These are phyloP conservation scores for Diospyros lotus DNA, from an alignment of 148 eudicot species.

Conservation along the genomic window DNA sequence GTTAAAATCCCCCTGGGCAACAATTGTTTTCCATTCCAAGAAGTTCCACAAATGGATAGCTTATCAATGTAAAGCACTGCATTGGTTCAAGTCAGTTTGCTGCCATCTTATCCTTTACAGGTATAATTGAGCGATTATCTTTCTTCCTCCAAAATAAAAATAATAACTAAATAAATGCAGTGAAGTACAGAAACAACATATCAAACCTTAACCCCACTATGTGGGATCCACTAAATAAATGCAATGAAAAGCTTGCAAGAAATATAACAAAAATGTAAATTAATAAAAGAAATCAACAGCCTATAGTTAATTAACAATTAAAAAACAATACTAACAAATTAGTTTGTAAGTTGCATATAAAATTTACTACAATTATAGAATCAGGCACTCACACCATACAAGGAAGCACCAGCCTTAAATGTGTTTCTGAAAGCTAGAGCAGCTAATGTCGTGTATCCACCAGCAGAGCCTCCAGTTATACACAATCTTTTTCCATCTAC, in stretches of 20 bases:
- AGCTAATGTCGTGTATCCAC: conserved; percentile 93
- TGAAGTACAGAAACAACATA: too few species aligned
- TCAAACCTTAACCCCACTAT: too few species aligned
- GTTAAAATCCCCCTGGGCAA: too few species aligned
- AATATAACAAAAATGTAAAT: background rate
- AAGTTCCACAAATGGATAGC: background rate
- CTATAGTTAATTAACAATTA: background rate
- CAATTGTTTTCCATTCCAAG: background rate
- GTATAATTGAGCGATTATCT: background rate
- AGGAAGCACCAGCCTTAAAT: conserved; percentile 87
- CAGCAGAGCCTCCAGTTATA: conserved; percentile 92
- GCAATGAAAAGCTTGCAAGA: background rate
- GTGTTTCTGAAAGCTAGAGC: conserved; percentile 86
- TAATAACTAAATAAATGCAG: too few species aligned
- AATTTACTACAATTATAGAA: background rate
- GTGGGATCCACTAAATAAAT: background rate
- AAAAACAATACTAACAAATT: background rate
- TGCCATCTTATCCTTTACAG: background rate
- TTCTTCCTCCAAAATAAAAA: background rate
- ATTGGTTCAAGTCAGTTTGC: background rate
- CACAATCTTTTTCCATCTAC: conserved; percentile 74
- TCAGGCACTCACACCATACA: conserved; percentile 78
- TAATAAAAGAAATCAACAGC: background rate
- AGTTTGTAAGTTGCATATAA: background rate
- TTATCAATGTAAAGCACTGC: background rate